Percentiles rank a stretch among this genome's conserved stretches.
These are phyloP conservation scores for Aureobasidium leucospermi DNA, from an alignment of 2,329 filamentous ascomycete genomes.

Conservation along the genomic window DNA sequence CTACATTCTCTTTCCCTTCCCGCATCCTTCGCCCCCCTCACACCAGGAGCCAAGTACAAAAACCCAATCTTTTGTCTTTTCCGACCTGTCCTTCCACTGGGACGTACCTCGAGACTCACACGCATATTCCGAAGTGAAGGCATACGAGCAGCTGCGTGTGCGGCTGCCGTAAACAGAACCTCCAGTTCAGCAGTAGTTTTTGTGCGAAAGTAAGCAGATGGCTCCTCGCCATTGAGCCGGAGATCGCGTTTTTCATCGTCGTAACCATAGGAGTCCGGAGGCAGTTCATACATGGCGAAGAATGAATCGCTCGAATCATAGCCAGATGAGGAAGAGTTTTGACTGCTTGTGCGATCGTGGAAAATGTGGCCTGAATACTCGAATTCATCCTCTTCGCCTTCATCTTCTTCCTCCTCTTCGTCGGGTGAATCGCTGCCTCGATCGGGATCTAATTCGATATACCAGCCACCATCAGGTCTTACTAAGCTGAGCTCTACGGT, in stretches of 20 bases:
- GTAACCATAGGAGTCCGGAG: neutral
- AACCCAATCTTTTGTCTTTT: neutral
- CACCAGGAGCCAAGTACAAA: neutral
- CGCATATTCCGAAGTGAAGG: neutral
- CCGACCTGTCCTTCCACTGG: neutral
- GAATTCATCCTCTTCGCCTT: neutral
- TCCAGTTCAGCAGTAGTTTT: neutral
- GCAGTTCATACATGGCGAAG: neutral
- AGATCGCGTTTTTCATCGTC: neutral
- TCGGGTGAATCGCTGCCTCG: neutral
- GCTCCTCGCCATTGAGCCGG: neutral
- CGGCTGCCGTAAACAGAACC: neutral
- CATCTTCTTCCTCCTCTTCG: neutral
- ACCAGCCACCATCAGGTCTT: conserved; percentile 5
- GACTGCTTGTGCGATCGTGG: neutral
- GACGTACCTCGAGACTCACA: neutral
- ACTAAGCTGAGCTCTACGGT: neutral
- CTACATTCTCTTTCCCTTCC: neutral
- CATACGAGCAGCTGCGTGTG: neutral
- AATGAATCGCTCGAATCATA: neutral
- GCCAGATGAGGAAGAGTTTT: neutral
- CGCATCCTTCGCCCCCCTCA: neutral
- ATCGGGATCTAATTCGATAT: neutral
- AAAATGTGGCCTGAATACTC: neutral
- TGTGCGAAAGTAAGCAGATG: neutral